Base-by-base conservation (phyloP, 345 rosid species). In the Corchorus capsularis region DNA sequence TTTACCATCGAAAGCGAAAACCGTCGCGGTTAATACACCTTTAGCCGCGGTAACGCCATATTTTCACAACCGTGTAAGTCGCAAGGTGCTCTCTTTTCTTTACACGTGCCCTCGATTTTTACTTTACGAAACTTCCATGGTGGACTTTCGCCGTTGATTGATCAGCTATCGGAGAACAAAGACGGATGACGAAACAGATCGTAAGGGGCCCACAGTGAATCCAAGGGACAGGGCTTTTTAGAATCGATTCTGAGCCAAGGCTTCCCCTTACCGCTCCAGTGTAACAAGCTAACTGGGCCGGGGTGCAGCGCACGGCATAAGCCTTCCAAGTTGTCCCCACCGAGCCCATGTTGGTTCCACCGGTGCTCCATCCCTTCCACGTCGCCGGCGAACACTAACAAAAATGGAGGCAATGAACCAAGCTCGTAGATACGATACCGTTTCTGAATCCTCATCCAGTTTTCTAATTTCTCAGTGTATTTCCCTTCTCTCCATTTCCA, bases 221-320 rank as follows among this genome's bases (percentile, higher is more conserved):
- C 98, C 87, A 88, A 72, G 20, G 94, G 91, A 72, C 96, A 84
- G 46, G 91, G 84, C 37, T 73, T 74, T 67, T 79, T 87, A 0
- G 92, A 82, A 77, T 91, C 96, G 50, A 94, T 71, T 81, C 97
- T 83, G 3, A 92, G 86, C 97, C 97, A 91, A 0, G 96, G 96
- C 85, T 92, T 94, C 10, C 98, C 98, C 77, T 92, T 92, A 4
- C 97, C 97, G 57, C 97, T 94, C 97, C 98, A 94, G 46, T 94
- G 97, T 46, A 94, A 87, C 83, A 94, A 79, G 79, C 97, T 94
- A 19, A 89, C 94, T 35, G 92, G 89, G 8, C 97, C 97, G 0
- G 92, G 94, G 83, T 92, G 97, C 53, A 94, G 74, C 60, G 86
- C 79, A 79, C 97, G 77, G 59, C 97, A 92, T 70, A 85, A 57